Base-by-base conservation (phyloP, 306 rosid species). In the Inga oerstediana region DNA sequence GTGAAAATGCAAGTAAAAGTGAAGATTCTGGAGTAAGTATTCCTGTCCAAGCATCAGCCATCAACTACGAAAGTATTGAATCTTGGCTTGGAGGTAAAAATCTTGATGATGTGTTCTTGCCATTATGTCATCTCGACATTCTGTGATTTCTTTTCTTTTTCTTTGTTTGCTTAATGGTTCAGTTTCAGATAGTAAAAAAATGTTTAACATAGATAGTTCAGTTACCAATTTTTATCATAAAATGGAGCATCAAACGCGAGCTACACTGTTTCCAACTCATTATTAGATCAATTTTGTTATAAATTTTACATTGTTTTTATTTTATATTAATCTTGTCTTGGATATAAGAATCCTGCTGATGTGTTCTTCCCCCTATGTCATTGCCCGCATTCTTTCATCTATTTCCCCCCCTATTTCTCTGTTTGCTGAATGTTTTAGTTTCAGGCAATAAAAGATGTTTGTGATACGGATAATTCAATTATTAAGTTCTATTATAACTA, bases 51-150 rank as follows among this genome's bases (percentile, higher is more conserved):
- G 71, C 90, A 37, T 84, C 91, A 59, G 75, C 84, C 46, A 87
- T 95, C 39, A 86, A 83, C 81, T 95, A 95, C 79, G 43, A 34
- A 83, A 89, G 85, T 30, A 84, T 87, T 2, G 81, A 82, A 49
- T 88, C 92, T 72, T 84, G 89, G 77, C 91, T 92, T 34, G 90
- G 80, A 80, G 97, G 98, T 95, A 79, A 83, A 92, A 61, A 84
- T 67, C 69, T 45, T 2, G 41, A 49, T 64, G 79, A 61, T 19
- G 8, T 70, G 64, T 32, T 75, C 67, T 76, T 82, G 45, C 52
- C 9, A 32, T 15, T 59, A n/a, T 77, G 79, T 49, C 78, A 17
- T 75, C 54, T 22, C 56, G 49, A 64, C 76, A 37, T 41, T 45
- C 17, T 2, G 16, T 67, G 4, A 48, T 52, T 37, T 46, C 7